phyloP scores from a whole-genome alignment of 176 grass and related monocot species.

The Hyparrhenia diplandra region DNA sequence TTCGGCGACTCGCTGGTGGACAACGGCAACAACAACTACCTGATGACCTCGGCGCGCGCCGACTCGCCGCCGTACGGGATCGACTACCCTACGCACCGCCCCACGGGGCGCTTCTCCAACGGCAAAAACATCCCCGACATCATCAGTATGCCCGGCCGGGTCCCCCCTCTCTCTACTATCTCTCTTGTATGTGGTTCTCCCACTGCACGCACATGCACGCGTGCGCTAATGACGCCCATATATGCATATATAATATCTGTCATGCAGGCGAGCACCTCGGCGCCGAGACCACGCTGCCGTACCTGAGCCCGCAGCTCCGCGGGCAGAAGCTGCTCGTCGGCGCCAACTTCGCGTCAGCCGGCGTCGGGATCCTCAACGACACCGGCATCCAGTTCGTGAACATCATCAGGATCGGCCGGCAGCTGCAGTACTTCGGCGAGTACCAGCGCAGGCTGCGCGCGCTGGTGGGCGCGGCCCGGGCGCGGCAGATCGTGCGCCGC shows the following conservation, averaged over 20 bases:
- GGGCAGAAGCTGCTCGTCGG: constrained; percentile 75
- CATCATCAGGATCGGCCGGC: constrained; percentile 50
- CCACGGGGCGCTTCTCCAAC: constrained; percentile 92
- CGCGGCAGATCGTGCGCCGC: constrained; percentile 32
- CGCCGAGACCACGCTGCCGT: constrained; percentile 62
- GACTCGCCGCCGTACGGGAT: constrained; percentile 85
- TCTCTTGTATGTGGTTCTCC: not conserved
- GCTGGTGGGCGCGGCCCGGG: constrained; percentile 38
- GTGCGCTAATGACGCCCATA: not conserved
- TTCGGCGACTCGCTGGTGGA: constrained; percentile 98
- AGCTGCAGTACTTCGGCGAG: constrained; percentile 56
- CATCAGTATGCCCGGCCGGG: constrained; percentile 48
- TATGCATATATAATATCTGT: fast-evolving
- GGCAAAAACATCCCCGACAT: constrained; percentile 91
- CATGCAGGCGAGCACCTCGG: constrained; percentile 89
- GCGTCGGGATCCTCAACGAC: constrained; percentile 94
- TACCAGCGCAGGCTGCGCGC: constrained; percentile 50
- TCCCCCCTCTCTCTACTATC: too few species aligned
- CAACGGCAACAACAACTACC: constrained; percentile 97
- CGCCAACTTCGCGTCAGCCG: constrained; percentile 94
- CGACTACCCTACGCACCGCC: constrained; percentile 59
- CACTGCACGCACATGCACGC: too few species aligned
- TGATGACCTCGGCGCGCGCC: constrained; percentile 69
- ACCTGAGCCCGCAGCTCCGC: constrained; percentile 68
- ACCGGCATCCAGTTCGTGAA: constrained; percentile 90